Evolutionary conservation across 2,329 filamentous ascomycete species (phyloP).

Genomic region (Beauveria brongniartii): DNA sequence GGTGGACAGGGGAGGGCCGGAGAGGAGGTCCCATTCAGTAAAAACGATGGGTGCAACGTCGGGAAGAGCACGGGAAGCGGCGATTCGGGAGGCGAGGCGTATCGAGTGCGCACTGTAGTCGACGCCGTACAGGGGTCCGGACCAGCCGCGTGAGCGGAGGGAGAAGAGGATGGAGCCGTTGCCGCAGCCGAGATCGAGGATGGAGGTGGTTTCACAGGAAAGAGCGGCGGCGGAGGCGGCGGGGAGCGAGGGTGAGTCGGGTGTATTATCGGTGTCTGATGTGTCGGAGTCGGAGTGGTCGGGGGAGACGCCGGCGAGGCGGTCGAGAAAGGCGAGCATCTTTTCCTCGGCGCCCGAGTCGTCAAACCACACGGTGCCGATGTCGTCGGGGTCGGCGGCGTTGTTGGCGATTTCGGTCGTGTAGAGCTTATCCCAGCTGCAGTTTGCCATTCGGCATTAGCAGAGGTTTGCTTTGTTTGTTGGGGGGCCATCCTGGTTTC

Average conservation of each 20-base stretch:
- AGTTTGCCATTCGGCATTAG: background rate
- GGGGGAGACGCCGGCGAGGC: constrained; percentile 16
- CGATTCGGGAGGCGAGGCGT: constrained; percentile 61
- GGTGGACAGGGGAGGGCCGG: constrained; percentile 35
- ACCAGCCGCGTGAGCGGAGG: constrained; percentile 58
- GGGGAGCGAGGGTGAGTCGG: too few relatives aligned
- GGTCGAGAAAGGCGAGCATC: constrained; percentile 60
- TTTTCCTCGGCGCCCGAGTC: constrained; percentile 83
- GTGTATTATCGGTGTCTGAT: constrained; percentile 14
- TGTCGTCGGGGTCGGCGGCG: constrained; percentile 62
- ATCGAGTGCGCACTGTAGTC: constrained; percentile 79
- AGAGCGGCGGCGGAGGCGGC: constrained; percentile 8
- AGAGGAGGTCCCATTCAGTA: constrained; percentile 56
- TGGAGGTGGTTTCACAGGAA: constrained; percentile 36
- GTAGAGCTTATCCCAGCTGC: constrained; percentile 72
- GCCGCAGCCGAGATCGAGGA: constrained; percentile 86
- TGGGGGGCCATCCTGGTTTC: background rate
- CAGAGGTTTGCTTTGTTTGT: too few relatives aligned
- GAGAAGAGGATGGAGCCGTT: constrained; percentile 88
- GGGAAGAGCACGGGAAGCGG: constrained; percentile 21
- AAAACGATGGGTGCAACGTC: constrained; percentile 30
- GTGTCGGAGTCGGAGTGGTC: constrained; percentile 17
- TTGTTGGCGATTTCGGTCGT: constrained; percentile 63
- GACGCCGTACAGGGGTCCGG: constrained; percentile 68
- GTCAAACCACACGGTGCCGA: constrained; percentile 93